Evolutionary conservation across 441 rosid genomes (phyloP).

Genomic region (Lepidium campestre): DNA sequence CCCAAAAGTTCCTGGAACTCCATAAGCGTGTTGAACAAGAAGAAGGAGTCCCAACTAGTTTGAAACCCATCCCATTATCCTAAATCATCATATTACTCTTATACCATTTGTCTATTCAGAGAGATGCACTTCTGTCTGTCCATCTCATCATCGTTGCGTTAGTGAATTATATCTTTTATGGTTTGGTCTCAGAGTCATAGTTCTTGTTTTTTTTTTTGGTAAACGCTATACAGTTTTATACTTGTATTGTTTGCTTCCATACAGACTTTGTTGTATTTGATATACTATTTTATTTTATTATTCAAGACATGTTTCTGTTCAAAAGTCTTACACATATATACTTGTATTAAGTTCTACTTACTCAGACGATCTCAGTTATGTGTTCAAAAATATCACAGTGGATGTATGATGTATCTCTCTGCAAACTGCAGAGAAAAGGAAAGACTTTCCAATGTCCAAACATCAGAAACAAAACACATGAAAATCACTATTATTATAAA

Average conservation of each 20-base stretch:
- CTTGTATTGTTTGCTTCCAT: slow-evolving; percentile 11
- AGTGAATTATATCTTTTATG: background rate
- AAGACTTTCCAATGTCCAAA: background rate
- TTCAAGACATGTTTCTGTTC: background rate
- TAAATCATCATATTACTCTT: background rate
- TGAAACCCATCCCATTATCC: background rate
- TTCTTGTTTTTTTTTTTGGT: background rate
- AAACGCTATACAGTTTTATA: background rate
- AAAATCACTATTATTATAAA: too few relatives aligned
- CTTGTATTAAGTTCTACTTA: background rate
- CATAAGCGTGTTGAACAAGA: background rate
- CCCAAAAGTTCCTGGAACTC: slow-evolving; percentile 20
- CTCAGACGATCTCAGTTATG: background rate
- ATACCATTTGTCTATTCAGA: background rate
- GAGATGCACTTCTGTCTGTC: background rate
- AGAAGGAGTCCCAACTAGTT: background rate
- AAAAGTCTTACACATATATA: background rate
- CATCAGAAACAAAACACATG: background rate
- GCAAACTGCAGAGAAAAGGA: background rate
- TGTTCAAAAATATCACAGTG: background rate
- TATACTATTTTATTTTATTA: slow-evolving; percentile 10
- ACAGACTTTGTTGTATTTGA: background rate
- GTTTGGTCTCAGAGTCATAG: slow-evolving; percentile 7
- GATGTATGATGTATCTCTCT: background rate
- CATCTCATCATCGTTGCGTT: background rate